Base-by-base conservation (phyloP, 768 basidiomycete genomes). In the Amanita pallidorosea region DNA sequence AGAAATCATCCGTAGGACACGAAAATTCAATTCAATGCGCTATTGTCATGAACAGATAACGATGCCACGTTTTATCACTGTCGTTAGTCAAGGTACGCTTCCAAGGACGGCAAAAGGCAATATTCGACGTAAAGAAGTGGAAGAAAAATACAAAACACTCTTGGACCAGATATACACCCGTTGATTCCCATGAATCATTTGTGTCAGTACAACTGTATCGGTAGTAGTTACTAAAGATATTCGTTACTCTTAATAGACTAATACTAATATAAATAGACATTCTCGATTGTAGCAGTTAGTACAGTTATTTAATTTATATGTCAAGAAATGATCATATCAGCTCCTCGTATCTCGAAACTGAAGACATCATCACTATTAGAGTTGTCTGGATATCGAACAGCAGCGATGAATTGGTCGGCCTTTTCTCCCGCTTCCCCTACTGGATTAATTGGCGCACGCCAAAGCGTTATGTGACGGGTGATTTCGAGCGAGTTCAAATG, bases 41-140 rank as follows among this genome's bases (percentile, higher is more conserved):
- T 89, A 89, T 63, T 67, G 85, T 47, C 87, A 89, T 65, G 87
- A 89, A 63, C 83, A 85, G 31, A 82, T 89, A 66, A 73, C 73
- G 4, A 76, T 71, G 4, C 57, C 76, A 2, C 72, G 81, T 42
- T 75, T 85, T 72, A 74, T 89, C 52, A 65, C 88, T 52, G 66
- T 88, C 36, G 85, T 87, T 17, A 70, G 77, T 22, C 68, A 70
- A 42, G 72, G 75, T 12, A 77, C 83, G 1, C 74, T 89, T 41
- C 87, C 87, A 33, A 71, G 87, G 54, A 89, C 87, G 0, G 80
- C 77, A n/a, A 89, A 89, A 67, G 86, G 87, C 22, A 89, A 88
- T 59, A 84, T 89, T 56, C 80, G 87, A 42, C 76, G 87, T 38
- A 77, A 73, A 56, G 85, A 83, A 9, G 84, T 88, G 17, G 87